Conservation (phyloP, 805 yeast genomes). For the Teunomyces barrocoloradensis region DNA sequence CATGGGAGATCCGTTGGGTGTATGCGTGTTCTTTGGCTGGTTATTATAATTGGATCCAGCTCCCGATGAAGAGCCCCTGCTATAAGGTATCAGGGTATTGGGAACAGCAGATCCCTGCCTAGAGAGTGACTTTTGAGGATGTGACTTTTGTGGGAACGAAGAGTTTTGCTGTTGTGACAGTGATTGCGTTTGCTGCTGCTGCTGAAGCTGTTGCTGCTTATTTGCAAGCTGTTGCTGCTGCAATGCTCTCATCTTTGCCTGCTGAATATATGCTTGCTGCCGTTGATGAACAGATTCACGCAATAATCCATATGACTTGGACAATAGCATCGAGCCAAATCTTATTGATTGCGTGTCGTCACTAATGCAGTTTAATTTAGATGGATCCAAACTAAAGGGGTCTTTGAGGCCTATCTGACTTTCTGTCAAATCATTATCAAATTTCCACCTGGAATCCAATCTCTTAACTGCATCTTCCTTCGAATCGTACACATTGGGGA, state of each 20-base stretch:
- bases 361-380: conserved; percentile 75
- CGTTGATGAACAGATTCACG: conserved; percentile 74
- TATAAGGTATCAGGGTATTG: neutral
- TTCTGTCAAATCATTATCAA: conserved; percentile 56
- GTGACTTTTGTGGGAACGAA: conserved; percentile 1
- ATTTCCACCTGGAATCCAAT: conserved; percentile 62
- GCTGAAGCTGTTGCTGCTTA: conserved; percentile 6
- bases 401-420: conserved; percentile 33
- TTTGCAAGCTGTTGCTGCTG: conserved; percentile 36
- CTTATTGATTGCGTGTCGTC: conserved; percentile 86
- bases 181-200: conserved; percentile 1
- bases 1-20: neutral
- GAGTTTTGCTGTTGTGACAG: conserved; percentile 1
- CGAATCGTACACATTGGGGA: conserved; percentile 42
- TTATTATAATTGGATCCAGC: neutral
- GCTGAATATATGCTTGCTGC: conserved; percentile 51
- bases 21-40: conserved; percentile 1
- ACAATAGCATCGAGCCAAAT: conserved; percentile 85
- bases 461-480: conserved; percentile 45
- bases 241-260: conserved; percentile 42
- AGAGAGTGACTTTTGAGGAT: neutral
- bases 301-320: conserved; percentile 79
- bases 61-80: conserved; percentile 1
- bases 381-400: conserved; percentile 74
- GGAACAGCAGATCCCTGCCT: neutral